A percentile compares a stretch with the other conserved stretches of the same genome.
These are phyloP conservation scores for Jaltomata sinuosa DNA, from an alignment of 257 asterid species.

Conservation along the genomic window DNA sequence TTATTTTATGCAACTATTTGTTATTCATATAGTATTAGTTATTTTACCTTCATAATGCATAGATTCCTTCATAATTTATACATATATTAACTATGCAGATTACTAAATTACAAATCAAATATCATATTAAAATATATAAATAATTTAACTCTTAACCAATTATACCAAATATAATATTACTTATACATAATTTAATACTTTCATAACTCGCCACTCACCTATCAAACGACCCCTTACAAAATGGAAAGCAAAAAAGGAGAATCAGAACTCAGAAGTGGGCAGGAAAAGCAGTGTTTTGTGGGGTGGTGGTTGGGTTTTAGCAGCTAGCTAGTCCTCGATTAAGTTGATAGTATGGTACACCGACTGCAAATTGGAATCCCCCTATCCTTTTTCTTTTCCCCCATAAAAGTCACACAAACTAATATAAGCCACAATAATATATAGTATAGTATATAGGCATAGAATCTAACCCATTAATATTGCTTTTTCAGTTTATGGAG, in stretches of 20 bases:
- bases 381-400: neutral
- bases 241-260: neutral
- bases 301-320: neutral
- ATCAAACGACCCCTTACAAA: no score
- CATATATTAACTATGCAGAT: no score
- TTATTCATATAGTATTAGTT: no score
- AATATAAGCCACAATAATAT: neutral
- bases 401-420: neutral
- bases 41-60: no score
- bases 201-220: no score
- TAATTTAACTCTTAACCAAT: no score
- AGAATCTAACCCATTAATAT: neutral
- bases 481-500: neutral
- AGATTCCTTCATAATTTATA: no score
- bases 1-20: no score
- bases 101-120: no score
- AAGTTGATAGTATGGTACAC: neutral
- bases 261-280: neutral
- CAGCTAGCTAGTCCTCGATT: neutral
- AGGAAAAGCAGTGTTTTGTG: neutral
- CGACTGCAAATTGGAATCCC: neutral
- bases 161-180: no score
- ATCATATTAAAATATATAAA: no score
- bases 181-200: no score
- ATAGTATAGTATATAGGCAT: neutral